Evolutionary conservation across 2,329 filamentous ascomycete species (phyloP).

Genomic region (Fusarium sp.): DNA sequence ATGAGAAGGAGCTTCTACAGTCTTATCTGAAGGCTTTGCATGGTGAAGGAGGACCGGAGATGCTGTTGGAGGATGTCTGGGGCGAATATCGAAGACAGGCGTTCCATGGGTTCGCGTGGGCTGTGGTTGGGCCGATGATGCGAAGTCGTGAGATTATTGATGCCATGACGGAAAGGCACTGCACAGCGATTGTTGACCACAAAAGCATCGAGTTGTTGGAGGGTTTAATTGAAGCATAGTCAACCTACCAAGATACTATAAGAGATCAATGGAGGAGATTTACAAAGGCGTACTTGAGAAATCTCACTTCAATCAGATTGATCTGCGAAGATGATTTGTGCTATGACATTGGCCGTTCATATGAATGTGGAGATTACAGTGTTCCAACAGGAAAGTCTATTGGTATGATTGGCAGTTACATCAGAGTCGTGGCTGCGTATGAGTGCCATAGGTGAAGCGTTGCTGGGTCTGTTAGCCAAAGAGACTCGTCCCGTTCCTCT

Average conservation of each 20-base stretch:
- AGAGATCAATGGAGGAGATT: not conserved
- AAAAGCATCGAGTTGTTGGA: conserved; percentile 25
- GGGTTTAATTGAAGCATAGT: not conserved
- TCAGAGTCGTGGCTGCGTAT: not conserved
- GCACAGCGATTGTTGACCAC: conserved; percentile 26
- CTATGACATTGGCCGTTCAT: not conserved
- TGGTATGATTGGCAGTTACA: not conserved
- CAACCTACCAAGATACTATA: no score
- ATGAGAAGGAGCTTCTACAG: conserved; percentile 21
- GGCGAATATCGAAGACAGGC: conserved; percentile 23
- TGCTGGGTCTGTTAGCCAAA: no score
- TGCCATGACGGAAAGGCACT: conserved; percentile 18
- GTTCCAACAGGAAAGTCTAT: not conserved
- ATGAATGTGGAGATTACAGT: not conserved
- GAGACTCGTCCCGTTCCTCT: not conserved
- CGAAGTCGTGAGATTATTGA: conserved; percentile 23
- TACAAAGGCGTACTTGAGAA: not conserved
- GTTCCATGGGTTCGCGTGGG: conserved; percentile 32
- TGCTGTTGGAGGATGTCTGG: conserved; percentile 1
- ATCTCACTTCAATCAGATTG: not conserved
- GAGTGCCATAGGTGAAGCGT: no score
- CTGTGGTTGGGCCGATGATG: conserved; percentile 26
- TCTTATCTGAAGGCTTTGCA: conserved; percentile 13
- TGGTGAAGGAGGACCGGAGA: not conserved
- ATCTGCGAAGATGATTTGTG: not conserved